A percentile compares a stretch with the other conserved stretches of the same genome.
phyloP scores from a whole-genome alignment of 1,284 basidiomycete species.

The Golubevia pallescens region DNA sequence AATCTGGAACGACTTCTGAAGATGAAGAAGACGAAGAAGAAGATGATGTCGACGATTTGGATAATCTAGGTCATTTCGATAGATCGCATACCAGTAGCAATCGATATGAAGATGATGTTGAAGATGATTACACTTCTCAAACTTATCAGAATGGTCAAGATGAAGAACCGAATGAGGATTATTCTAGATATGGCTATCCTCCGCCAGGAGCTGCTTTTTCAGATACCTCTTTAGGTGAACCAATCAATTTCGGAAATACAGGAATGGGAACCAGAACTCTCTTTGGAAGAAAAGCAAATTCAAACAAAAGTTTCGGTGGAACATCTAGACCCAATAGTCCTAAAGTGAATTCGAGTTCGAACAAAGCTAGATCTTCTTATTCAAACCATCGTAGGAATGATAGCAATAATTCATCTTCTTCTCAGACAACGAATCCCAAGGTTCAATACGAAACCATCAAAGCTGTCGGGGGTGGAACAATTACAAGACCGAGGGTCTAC shows the following conservation, averaged over 20 bases:
- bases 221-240: conserved; percentile 15
- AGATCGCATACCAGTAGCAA: conserved; percentile 4
- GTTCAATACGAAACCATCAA: conserved; percentile 73
- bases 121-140: conserved; percentile 19
- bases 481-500: conserved; percentile 76
- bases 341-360: too few relatives aligned
- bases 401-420: too few relatives aligned
- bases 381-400: too few relatives aligned
- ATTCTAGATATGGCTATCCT: conserved; percentile 39
- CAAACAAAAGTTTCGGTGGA: too few relatives aligned
- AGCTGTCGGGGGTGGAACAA: conserved; percentile 77
- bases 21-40: conserved; percentile 70
- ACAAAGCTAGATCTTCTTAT: too few relatives aligned
- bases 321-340: too few relatives aligned
- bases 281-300: too few relatives aligned
- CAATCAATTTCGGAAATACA: background rate
- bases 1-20: background rate
- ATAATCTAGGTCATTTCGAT: conserved; percentile 18
- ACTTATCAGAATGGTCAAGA: conserved; percentile 26
- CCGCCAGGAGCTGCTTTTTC: conserved; percentile 42
- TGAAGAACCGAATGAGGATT: conserved; percentile 24
- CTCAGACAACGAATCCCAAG: too few relatives aligned
- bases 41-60: conserved; percentile 18
- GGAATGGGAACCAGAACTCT: background rate
- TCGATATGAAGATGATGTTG: conserved; percentile 18